phyloP scores from a whole-genome alignment of 176 grass and related monocot genomes.

The Aegilops speltoides region DNA sequence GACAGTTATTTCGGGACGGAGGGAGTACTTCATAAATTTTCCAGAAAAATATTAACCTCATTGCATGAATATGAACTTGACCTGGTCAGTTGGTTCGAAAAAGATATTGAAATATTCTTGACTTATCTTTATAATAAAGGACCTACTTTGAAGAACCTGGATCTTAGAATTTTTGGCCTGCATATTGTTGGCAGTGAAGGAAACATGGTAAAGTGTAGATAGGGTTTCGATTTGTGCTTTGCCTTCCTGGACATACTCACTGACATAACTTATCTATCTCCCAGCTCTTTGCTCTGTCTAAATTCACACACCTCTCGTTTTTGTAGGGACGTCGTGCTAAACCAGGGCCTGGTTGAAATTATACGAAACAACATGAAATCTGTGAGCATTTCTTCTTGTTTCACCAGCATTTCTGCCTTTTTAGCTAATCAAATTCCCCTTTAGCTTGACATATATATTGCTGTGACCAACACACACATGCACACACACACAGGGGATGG shows the following conservation, averaged over 20 bases:
- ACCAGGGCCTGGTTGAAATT: conserved; percentile 29
- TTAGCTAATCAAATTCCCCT: background rate
- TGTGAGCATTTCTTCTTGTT: conserved; percentile 27
- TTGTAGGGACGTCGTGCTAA: conserved; percentile 41
- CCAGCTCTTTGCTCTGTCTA: conserved; percentile 7
- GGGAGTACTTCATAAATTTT: background rate
- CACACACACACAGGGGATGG: background rate
- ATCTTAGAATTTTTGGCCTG: background rate
- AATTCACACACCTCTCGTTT: background rate
- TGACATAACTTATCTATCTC: background rate
- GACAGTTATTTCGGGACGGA: too few species aligned
- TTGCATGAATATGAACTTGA: background rate
- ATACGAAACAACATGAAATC: background rate
- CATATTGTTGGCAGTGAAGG: background rate
- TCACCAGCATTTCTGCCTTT: background rate
- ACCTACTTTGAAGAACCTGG: background rate
- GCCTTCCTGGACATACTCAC: background rate
- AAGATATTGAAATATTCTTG: background rate
- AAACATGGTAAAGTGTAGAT: conserved; percentile 7
- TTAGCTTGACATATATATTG: conserved; percentile 12
- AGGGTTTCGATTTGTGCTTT: background rate
- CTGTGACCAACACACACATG: conserved; percentile 15
- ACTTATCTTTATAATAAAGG: background rate
- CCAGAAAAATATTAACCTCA: background rate
- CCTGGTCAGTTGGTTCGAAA: background rate